Conservation (phyloP, 1,139 yeast genomes). For the Taphrina populina region DNA sequence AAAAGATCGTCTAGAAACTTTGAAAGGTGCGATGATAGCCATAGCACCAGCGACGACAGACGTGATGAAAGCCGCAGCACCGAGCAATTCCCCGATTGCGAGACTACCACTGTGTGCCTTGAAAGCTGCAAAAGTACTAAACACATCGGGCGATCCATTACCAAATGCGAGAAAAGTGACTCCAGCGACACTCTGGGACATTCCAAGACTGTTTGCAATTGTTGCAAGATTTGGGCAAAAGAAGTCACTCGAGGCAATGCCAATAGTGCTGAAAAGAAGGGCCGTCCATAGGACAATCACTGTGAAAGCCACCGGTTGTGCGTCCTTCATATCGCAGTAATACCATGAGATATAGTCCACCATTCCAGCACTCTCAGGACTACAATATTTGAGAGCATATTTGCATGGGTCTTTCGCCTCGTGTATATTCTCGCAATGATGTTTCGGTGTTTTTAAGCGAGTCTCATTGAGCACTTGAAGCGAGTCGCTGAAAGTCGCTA, state of each 20-base stretch:
- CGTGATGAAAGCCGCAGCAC: constrained; percentile 77
- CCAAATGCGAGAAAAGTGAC: constrained; percentile 86
- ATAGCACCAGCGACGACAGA: constrained; percentile 74
- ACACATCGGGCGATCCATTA: constrained; percentile 87
- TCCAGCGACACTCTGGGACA: constrained; percentile 81
- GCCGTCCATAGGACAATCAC: constrained; percentile 45
- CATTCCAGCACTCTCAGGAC: constrained; percentile 42
- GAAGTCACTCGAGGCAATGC: constrained; percentile 71
- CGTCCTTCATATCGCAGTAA: constrained; percentile 42
- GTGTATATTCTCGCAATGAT: constrained; percentile 37
- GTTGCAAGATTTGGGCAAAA: constrained; percentile 71
- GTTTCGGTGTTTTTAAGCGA: constrained; percentile 14
- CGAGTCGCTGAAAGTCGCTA: too few species aligned
- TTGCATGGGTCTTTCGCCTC: constrained; percentile 43
- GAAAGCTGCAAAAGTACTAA: constrained; percentile 81
- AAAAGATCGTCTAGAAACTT: constrained; percentile 54
- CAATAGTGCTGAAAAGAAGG: constrained; percentile 59
- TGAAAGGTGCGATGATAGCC: constrained; percentile 67
- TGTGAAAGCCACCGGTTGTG: constrained; percentile 36
- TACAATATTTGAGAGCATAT: constrained; percentile 44
- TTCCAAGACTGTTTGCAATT: constrained; percentile 57
- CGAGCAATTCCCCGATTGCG: constrained; percentile 84
- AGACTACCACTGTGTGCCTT: constrained; percentile 63
- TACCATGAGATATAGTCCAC: constrained; percentile 44
- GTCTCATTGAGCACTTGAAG: too few species aligned